A percentile compares a stretch with the other conserved stretches of the same genome.
These are phyloP conservation scores for Sordaria brevicollis DNA, from an alignment of 495 filamentous ascomycete species.

Conservation along the genomic window DNA sequence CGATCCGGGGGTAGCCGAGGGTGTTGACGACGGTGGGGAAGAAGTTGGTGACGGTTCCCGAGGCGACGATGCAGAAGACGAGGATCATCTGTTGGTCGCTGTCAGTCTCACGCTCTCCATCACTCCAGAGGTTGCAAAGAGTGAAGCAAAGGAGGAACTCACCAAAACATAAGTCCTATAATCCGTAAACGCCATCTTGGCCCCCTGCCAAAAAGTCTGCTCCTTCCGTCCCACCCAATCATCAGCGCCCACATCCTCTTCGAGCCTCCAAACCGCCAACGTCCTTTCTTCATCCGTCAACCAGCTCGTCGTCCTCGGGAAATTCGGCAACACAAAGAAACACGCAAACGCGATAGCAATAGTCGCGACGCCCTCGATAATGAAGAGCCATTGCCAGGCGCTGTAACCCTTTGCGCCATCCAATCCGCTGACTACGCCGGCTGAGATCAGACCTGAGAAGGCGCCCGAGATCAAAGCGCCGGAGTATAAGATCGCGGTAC, in stretches of 20 bases:
- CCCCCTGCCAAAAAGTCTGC: conserved; percentile 55
- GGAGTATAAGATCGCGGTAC: conserved; percentile 51
- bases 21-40: conserved; percentile 78
- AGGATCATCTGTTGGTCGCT: conserved; percentile 41
- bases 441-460: conserved; percentile 54
- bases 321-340: conserved; percentile 63
- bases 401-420: conserved; percentile 32
- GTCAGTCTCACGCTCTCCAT: background rate
- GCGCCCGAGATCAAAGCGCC: conserved; percentile 53
- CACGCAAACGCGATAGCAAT: conserved; percentile 34
- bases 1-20: conserved; percentile 50
- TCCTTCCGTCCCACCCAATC: conserved; percentile 57
- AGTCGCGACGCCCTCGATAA: conserved; percentile 60
- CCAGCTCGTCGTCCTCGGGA: conserved; percentile 68
- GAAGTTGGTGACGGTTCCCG: conserved; percentile 75
- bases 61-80: conserved; percentile 61
- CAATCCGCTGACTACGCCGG: conserved; percentile 44
- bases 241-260: conserved; percentile 71
- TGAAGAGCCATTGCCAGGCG: conserved; percentile 62
- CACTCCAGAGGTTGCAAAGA: conserved; percentile 1
- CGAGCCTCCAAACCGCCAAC: conserved; percentile 58
- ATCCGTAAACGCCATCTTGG: conserved; percentile 62
- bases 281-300: conserved; percentile 57
- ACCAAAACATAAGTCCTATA: conserved; percentile 63
- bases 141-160: conserved; percentile 10